Base-by-base conservation (phyloP, 2,329 filamentous ascomycete species). In the Sporothrix euskadiensis region DNA sequence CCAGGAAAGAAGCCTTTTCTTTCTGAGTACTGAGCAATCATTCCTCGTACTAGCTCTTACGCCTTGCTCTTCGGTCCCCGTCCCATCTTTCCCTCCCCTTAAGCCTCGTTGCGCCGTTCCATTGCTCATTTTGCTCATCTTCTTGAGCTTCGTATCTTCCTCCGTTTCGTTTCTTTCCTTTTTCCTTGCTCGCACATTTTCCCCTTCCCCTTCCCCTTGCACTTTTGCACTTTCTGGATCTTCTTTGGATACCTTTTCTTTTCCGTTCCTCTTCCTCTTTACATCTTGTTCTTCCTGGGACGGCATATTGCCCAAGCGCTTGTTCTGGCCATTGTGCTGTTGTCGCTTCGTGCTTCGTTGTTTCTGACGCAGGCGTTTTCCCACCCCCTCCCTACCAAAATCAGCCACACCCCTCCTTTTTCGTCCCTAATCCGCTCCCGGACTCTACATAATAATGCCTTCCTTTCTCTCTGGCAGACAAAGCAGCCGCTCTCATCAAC, bases 391-490 rank as follows among this genome's bases (percentile, higher is more conserved):
- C 73, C 71, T 63, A 35, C 16, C 68, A 41, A 71, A 61, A 65
- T 26, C 72, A 71, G 52, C 72, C 69, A 70, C 72, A 61, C 61
- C 59, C 59, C 66, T 71, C 72, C 57, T 59, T 72, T 73, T 47
- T 19, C 65, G 44, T 69, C 44, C 69, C 16, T 71, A 35, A 52
- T 61, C 71, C 72, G 61, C 74, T 63, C 72, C 59, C 61, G 59
- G 61, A 30, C 73, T 72, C 56, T 74, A 66, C 75, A 73, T 74
- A 71, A 77, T 76, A 75, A 88, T 88, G 86, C 85, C 84, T 81
- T 88, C 88, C 81, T 82, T 83, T 81, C 86, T 86, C 79, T 81
- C 87, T 80, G 83, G 84, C 80, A 88, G 83, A 83, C 84, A 87
- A 80, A 85, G 83, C 83, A 87, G 87, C 79, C 85, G 86, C 78